A percentile compares a stretch with the other conserved stretches of the same genome.
These are phyloP conservation scores for Colletotrichum sp. DNA, from an alignment of 2,329 filamentous ascomycete genomes.

Conservation along the genomic window DNA sequence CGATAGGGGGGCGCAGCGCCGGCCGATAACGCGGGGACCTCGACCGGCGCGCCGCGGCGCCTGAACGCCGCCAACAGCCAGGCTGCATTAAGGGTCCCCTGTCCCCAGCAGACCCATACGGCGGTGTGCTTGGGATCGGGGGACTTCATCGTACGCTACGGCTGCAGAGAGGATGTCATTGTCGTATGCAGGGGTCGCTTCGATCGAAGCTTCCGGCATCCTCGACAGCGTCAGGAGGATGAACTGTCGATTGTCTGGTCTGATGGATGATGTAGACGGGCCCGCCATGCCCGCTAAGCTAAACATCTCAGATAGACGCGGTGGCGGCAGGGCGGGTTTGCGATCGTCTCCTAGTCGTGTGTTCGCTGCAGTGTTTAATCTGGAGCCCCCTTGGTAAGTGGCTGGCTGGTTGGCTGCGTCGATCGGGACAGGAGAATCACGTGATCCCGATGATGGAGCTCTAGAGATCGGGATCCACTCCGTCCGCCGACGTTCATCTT, in stretches of 20 bases:
- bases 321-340: not conserved
- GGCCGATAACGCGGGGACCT: not conserved
- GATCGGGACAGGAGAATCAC: not conserved
- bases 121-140: not conserved
- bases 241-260: not conserved
- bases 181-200: not conserved
- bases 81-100: not conserved
- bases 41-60: not conserved
- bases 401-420: not conserved
- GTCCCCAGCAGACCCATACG: not conserved
- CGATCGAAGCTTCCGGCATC: not conserved
- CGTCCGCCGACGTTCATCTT: not conserved
- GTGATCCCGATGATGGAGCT: not conserved
- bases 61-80: not conserved
- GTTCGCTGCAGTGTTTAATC: not conserved
- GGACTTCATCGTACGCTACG: not conserved
- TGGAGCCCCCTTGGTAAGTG: not conserved
- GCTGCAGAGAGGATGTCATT: not conserved
- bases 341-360: not conserved
- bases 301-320: not conserved
- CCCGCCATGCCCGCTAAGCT: not conserved
- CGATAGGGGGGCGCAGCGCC: not conserved
- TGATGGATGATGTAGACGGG: not conserved
- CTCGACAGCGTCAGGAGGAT: not conserved
- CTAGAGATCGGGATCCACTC: slow-evolving; percentile 7